These are phyloP conservation scores for Cryptosporidium bovis DNA, from an alignment of 169 alveolate genomes.

Conservation along the genomic window DNA sequence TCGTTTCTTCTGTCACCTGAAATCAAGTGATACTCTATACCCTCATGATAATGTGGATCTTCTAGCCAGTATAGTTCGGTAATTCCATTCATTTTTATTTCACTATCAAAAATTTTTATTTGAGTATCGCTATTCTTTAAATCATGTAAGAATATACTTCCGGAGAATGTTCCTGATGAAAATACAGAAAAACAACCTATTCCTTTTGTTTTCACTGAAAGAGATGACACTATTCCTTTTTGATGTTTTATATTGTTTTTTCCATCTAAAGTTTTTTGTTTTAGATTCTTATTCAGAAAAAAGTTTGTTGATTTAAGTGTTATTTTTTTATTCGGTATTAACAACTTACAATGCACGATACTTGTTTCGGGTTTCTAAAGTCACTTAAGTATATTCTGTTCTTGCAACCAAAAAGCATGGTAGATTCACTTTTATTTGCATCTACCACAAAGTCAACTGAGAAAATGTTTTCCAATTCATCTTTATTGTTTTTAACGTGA, in stretches of 20 bases:
- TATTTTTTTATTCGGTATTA: not conserved
- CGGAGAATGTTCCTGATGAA: constrained; percentile 47
- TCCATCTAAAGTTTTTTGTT: not conserved
- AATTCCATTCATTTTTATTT: constrained; percentile 7
- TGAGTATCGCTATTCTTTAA: constrained; percentile 20
- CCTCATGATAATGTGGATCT: not conserved
- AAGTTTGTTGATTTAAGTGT: not conserved
- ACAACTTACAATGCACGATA: not conserved
- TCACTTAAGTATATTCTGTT: not conserved
- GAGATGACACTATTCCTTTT: constrained; percentile 42
- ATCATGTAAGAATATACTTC: constrained; percentile 33
- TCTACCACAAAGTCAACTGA: constrained; percentile 9
- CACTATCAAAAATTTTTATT: constrained; percentile 6
- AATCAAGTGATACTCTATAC: constrained; percentile 35
- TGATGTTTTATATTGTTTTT: not conserved
- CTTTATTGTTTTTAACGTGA: constrained; percentile 7
- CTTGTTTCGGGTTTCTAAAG: not conserved
- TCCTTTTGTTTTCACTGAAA: constrained; percentile 50
- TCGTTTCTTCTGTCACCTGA: constrained; percentile 45
- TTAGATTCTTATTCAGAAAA: not conserved
- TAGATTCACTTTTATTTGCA: not conserved
- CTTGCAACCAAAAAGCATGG: not conserved
- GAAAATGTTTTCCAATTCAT: constrained; percentile 33
- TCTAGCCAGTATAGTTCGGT: constrained; percentile 61
- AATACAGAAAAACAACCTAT: constrained; percentile 57